Base-by-base conservation (phyloP, 2,329 filamentous ascomycete species). In the Hypoxylon sp. region DNA sequence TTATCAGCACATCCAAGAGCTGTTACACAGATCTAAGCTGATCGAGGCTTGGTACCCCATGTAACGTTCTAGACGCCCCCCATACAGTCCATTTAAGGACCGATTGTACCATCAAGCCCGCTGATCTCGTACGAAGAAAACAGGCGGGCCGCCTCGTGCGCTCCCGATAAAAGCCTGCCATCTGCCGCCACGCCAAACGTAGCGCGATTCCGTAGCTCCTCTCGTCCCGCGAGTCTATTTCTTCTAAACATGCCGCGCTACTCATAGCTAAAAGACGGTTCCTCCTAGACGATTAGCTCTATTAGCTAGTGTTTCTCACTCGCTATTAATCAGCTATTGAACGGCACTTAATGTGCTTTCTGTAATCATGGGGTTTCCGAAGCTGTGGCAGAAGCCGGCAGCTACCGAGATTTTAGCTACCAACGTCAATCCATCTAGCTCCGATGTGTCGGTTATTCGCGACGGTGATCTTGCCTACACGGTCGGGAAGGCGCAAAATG, bases 401-500 rank as follows among this genome's bases (percentile, higher is more conserved):
- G 51, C 38, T 9, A 41, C 42, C 1, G 52, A 58, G 30, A 45
- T 53, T 4, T 38, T 31, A 19, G 46, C 42, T 21, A 16, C 12
- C n/a, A 55, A 51, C 11, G 26, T 12, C 9, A 41, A 57, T 34
- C 44, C 38, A 12, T 64, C 57, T 15, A 51, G 29, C 7, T 57
- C 56, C 36, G 62, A 66, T 9, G 15, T 63, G 8, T 63, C 63
- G 5, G 45, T 68, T 31, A 55, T 68, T 17, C 62, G 51, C 36
- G 66, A 67, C 23, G 65, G 66, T 20, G 41, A 61, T 7, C 62
- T 68, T 5, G 54, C 63, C 11, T 68, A 65, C 30, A 66, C 62
- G 2, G 32, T 59, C 9, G 63, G 57, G 21, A 62, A 61, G 27
- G 64, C 63, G 4, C 54, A 63, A 16, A 84, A 84, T 61, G 74